Percentiles rank a stretch among this genome's conserved stretches.
Evolutionary conservation across 2,329 filamentous ascomycete genomes (phyloP).

Genomic region (Aspergillus unguis): DNA sequence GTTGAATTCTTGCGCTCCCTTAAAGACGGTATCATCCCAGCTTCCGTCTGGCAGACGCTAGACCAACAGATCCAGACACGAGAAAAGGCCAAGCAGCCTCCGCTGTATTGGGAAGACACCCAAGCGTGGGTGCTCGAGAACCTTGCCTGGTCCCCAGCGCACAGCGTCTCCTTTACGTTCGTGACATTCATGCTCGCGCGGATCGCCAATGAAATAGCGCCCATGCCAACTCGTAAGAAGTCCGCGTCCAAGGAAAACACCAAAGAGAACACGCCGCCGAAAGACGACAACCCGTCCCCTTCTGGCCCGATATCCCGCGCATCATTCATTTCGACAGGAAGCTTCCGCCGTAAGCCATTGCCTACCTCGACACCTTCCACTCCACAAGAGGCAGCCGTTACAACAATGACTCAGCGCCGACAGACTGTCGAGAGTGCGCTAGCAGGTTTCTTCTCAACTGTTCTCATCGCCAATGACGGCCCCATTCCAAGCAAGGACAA

Average conservation of each 20-base stretch:
- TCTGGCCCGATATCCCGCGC: conserved; percentile 23
- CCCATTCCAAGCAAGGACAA: conserved; percentile 48
- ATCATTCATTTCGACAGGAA: conserved; percentile 29
- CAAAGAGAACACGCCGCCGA: conserved; percentile 6
- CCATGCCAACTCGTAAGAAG: conserved; percentile 15
- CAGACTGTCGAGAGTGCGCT: conserved; percentile 59
- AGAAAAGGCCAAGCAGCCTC: conserved; percentile 49
- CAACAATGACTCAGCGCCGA: conserved; percentile 44
- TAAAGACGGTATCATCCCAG: conserved; percentile 73
- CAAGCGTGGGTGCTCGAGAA: conserved; percentile 68
- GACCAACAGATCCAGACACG: conserved; percentile 55
- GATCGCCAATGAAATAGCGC: conserved; percentile 54
- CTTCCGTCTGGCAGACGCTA: conserved; percentile 66
- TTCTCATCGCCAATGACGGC: conserved; percentile 55
- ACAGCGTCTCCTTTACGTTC: conserved; percentile 88
- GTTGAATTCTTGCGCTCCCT: conserved; percentile 71
- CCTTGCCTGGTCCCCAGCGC: conserved; percentile 66
- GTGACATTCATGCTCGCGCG: conserved; percentile 71
- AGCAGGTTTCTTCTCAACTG: conserved; percentile 62
- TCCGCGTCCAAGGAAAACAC: background rate
- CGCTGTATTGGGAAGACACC: conserved; percentile 52
- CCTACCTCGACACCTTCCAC: conserved; percentile 28
- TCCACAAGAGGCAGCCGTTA: conserved; percentile 20
- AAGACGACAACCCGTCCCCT: conserved; percentile 9
- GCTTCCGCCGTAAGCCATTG: conserved; percentile 29